Base-by-base conservation (phyloP, 345 rosid genomes). In the Arabis alpina region DNA sequence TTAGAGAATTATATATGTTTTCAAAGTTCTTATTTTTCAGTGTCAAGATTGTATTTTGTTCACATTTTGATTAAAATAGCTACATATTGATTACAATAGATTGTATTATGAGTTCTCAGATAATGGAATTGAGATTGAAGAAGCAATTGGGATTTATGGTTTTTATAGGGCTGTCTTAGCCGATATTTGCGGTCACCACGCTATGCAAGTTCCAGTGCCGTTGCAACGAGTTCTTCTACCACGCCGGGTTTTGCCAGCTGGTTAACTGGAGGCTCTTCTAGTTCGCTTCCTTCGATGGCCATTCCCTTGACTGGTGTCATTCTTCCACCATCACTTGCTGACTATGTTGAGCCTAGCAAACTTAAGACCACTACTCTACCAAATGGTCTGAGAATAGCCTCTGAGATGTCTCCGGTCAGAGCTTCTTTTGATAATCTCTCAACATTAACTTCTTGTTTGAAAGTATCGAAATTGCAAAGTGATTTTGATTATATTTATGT, bases 291-390 rank as follows among this genome's bases (percentile, higher is more conserved):
- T 55, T 65, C 88, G 10, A 72, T 91, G 57, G 79, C 77, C 63
- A 77, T 75, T 45, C 91, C 93, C 27, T 80, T 94, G 47, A 62
- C 70, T 5, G 97, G 86, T 63, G 87, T 91, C 66, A 47, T 81
- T 36, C 78, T 85, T 34, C 95, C 97, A 23, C 87, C 90, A 45
- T 23, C 92, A 16, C 77, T 91, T 19, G 79, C 92, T 10, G 97
- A 94, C 79, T 77, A 78, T 71, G 83, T 87, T 28, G 83, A 87
- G 73, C 93, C 93, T 1, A 80, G 79, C 53, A 81, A 79, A 61
- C 80, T 84, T 57, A 77, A 79, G 79, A 57, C 80, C 56, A 82
- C 86, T n/a, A 80, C 89, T 52, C 91, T 93, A 10, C 71, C 85
- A 1, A 93, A 87, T 69, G 97, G 96, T 66, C 74, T 81, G 5